These are phyloP conservation scores for Ailanthus altissimus DNA, from an alignment of 345 rosid species.

Conservation along the genomic window DNA sequence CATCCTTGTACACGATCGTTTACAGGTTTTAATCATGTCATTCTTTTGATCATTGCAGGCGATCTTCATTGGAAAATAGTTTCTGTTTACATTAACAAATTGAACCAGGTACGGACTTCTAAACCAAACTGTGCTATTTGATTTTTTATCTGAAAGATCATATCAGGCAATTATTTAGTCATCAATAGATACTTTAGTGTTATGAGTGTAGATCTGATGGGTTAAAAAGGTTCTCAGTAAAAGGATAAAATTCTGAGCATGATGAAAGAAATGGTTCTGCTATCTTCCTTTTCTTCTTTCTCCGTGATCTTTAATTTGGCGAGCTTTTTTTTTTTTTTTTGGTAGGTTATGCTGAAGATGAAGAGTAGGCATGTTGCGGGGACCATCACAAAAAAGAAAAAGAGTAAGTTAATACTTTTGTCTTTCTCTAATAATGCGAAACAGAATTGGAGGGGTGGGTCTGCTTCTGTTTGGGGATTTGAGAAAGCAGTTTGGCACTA, in stretches of 20 bases:
- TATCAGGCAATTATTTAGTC: slow-evolving; percentile 43
- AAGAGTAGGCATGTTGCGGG: slow-evolving; percentile 95
- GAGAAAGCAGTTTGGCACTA: slow-evolving; percentile 58
- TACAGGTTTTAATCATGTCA: background rate
- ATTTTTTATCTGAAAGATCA: slow-evolving; percentile 10
- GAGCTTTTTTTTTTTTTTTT: slow-evolving; percentile 41
- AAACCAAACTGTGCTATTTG: background rate
- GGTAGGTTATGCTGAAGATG: slow-evolving; percentile 94
- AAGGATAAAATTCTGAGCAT: slow-evolving; percentile 33
- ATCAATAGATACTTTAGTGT: slow-evolving; percentile 32
- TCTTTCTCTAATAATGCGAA: slow-evolving; percentile 50
- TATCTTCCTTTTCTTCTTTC: slow-evolving; percentile 16
- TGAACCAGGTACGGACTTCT: slow-evolving; percentile 60
- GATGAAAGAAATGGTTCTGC: slow-evolving; percentile 37
- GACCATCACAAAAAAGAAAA: slow-evolving; percentile 97
- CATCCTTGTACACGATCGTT: background rate
- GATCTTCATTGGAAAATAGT: slow-evolving; percentile 96
- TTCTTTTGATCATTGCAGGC: slow-evolving; percentile 54
- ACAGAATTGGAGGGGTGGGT: slow-evolving; percentile 55
- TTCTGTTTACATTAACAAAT: slow-evolving; percentile 79
- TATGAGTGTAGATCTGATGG: slow-evolving; percentile 30
- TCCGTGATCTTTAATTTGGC: slow-evolving; percentile 34
- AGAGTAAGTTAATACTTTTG: slow-evolving; percentile 65
- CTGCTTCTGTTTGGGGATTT: slow-evolving; percentile 78
- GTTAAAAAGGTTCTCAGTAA: slow-evolving; percentile 23